phyloP scores from a whole-genome alignment of 805 yeast species.

The Candida morakotiae region DNA sequence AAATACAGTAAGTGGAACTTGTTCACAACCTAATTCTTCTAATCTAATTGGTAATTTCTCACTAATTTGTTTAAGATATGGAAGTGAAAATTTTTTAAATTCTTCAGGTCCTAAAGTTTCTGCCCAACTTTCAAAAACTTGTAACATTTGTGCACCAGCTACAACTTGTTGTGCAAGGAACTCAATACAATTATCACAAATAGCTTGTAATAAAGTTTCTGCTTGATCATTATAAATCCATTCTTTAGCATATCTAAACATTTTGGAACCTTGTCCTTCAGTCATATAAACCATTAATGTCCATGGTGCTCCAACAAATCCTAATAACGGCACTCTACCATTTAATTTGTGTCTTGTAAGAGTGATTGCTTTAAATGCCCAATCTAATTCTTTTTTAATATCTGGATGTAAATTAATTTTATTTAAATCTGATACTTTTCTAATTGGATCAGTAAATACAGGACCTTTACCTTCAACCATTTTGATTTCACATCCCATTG shows the following conservation, averaged over 20 bases:
- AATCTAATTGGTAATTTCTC: slow-evolving; percentile 64
- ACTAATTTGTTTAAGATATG: slow-evolving; percentile 78
- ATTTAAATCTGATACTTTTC: slow-evolving; percentile 64
- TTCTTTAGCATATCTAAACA: slow-evolving; percentile 86
- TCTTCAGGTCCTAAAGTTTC: slow-evolving; percentile 92
- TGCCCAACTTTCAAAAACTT: slow-evolving; percentile 97
- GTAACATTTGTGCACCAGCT: slow-evolving; percentile 98
- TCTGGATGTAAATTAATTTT: slow-evolving; percentile 62
- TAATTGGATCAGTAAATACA: slow-evolving; percentile 81
- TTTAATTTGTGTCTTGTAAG: slow-evolving; percentile 79
- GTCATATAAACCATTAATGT: slow-evolving; percentile 94
- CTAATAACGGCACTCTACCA: slow-evolving; percentile 91
- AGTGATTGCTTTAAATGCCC: slow-evolving; percentile 95
- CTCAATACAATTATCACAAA: slow-evolving; percentile 86
- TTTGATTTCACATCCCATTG: slow-evolving; percentile 92
- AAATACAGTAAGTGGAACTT: slow-evolving; percentile 85
- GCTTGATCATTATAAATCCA: slow-evolving; percentile 83
- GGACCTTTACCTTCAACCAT: slow-evolving; percentile 97
- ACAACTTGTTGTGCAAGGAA: slow-evolving; percentile 90
- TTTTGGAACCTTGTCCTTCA: slow-evolving; percentile 93
- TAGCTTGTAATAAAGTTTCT: slow-evolving; percentile 65
- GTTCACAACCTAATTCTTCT: slow-evolving; percentile 63
- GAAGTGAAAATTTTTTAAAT: slow-evolving; percentile 83
- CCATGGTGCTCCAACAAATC: slow-evolving; percentile 99
- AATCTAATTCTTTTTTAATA: slow-evolving; percentile 71